Percentiles rank a stretch among this genome's conserved stretches.
Conservation (phyloP, 352 stramenopile genomes). For the Pilasporangium apinafurcum region DNA sequence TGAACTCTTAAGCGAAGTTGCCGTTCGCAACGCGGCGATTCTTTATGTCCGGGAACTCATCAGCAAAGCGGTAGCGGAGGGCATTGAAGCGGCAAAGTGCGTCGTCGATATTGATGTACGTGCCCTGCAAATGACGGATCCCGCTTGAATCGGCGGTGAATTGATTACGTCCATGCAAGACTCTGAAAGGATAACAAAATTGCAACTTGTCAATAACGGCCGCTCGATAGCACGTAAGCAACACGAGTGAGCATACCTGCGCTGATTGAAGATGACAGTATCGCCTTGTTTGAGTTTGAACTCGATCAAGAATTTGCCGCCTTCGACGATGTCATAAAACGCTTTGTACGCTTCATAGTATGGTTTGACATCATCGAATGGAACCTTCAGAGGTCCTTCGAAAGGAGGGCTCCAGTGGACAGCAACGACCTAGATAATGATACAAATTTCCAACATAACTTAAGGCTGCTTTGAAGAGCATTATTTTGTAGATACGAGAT, state of each 20-base stretch:
- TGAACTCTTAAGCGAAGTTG: constrained; percentile 70
- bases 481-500: not conserved
- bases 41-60: constrained; percentile 30
- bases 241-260: constrained; percentile 18
- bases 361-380: constrained; percentile 55
- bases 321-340: constrained; percentile 78
- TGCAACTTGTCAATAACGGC: not conserved
- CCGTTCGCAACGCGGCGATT: constrained; percentile 68
- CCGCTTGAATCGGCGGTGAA: constrained; percentile 65
- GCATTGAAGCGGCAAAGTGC: constrained; percentile 80
- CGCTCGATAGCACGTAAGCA: not conserved
- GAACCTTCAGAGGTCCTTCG: constrained; percentile 87
- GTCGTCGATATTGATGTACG: constrained; percentile 87
- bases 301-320: constrained; percentile 57
- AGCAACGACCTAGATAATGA: constrained; percentile 54
- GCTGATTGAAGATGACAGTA: constrained; percentile 84
- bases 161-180: constrained; percentile 75
- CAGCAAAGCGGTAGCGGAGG: constrained; percentile 47
- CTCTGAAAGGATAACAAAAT: constrained; percentile 13
- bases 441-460: too few species aligned
- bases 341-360: constrained; percentile 84
- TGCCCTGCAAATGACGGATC: constrained; percentile 77
- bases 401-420: constrained; percentile 94
- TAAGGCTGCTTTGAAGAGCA: too few species aligned
- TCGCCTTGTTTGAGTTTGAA: constrained; percentile 78